Evolutionary conservation across 1,139 yeast genomes (phyloP).

Genomic region (Lodderomyces oxycetoniae): DNA sequence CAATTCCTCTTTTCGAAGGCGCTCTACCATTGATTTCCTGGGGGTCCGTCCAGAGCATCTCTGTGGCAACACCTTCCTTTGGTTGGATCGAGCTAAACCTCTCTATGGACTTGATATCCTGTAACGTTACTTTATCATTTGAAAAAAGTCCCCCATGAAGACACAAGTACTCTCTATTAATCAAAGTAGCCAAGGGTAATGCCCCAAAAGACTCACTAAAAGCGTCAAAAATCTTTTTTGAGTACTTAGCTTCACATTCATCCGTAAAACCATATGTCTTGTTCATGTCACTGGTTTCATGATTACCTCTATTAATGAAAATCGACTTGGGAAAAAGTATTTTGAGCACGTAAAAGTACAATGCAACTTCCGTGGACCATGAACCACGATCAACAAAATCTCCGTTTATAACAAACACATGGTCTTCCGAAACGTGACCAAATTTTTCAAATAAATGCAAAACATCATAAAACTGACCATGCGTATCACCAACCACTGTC

Average conservation of each 20-base stretch:
- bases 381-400: constrained; percentile 98
- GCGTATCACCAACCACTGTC: constrained; percentile 96
- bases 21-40: constrained; percentile 73
- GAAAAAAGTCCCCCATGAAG: constrained; percentile 97
- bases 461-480: constrained; percentile 92
- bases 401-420: constrained; percentile 85
- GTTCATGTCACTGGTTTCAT: constrained; percentile 96
- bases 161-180: constrained; percentile 72
- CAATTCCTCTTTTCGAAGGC: constrained; percentile 91
- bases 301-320: constrained; percentile 89
- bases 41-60: constrained; percentile 96
- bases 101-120: constrained; percentile 69
- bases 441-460: constrained; percentile 69
- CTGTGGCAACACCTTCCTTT: constrained; percentile 91
- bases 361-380: constrained; percentile 96
- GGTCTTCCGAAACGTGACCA: constrained; percentile 66
- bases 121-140: constrained; percentile 62
- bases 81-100: constrained; percentile 72
- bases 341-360: constrained; percentile 74
- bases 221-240: constrained; percentile 75
- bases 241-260: constrained; percentile 88
- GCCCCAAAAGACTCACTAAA: constrained; percentile 85
- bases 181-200: constrained; percentile 79
- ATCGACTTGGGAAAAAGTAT: constrained; percentile 69
- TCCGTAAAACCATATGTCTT: constrained; percentile 95